Evolutionary conservation across 129 eudicot species (phyloP), one percentile per base, ranked within the genome.

Genomic region (Flaveria ramosissima): DNA sequence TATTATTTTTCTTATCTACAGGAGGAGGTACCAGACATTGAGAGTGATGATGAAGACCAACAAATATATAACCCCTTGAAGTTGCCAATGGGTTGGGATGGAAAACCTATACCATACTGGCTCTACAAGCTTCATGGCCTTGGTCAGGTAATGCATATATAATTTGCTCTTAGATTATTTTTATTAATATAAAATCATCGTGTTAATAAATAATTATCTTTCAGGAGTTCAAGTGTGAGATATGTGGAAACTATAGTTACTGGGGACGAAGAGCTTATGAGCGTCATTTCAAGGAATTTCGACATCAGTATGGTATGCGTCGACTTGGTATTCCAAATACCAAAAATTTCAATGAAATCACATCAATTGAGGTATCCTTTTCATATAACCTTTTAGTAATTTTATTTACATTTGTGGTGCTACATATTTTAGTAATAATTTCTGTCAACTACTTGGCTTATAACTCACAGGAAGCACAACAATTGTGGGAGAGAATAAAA

Each of bases 241-340:
- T 95, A 55, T 95, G 96, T 82, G 99, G 99, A 73, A 95, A 92
- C 87, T 88, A 92, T 66, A 95, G 97, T 78, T 92, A 95, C 65
- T 91, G 96, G 96, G 99, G 99, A 50, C 89, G 97, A 53, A 89
- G 97, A 72, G 99, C 99, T 7, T 95, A 92, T 70, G 99, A 95
- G 81, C 88, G 99, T 52, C 99, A 95, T 82, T 95, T 95, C 75
- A 95, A 95, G 84, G 99, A 95, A 85, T 89, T 90, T 84, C 84
- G 97, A 80, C 99, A 95, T 75, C 99, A 91, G 69, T 95, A 95
- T 85, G 99, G 97, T 50, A 95, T 95, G 99, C 93, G 99, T 21
- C 88, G 99, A 43, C 97, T 95, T 59, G 99, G 99, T 68, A 95
- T 95, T 68, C 99, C 99, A 48, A 95, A 95, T 72, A 95, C 99